Percentiles rank a stretch among this genome's conserved stretches.
Conservation (phyloP, 176 grass and related monocot species). For the Aegilops longissima region DNA sequence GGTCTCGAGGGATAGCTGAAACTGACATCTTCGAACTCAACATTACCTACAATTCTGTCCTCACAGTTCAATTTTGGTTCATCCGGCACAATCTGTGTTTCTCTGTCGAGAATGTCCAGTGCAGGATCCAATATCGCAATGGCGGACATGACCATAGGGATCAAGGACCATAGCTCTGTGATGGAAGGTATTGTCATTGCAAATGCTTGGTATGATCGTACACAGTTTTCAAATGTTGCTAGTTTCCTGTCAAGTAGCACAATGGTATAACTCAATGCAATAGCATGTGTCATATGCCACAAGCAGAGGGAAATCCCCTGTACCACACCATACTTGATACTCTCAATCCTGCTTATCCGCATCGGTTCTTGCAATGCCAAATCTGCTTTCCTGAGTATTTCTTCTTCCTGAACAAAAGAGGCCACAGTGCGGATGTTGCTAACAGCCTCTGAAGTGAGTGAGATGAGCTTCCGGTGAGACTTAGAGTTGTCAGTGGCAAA, state of each 20-base stretch:
- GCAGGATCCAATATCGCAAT: constrained; percentile 50
- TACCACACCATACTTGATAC: constrained; percentile 51
- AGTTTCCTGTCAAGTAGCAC: constrained; percentile 43
- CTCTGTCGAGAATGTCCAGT: constrained; percentile 59
- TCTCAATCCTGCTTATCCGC: constrained; percentile 42
- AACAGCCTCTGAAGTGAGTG: constrained; percentile 53
- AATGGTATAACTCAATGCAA: constrained; percentile 66
- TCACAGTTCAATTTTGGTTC: constrained; percentile 18
- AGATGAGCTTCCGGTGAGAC: constrained; percentile 43
- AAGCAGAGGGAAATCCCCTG: constrained; percentile 60
- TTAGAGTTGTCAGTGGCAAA: constrained; percentile 41
- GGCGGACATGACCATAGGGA: constrained; percentile 59
- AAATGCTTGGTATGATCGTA: constrained; percentile 61
- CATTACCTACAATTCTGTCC: constrained; percentile 28
- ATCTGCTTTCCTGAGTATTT: constrained; percentile 54
- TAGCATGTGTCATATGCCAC: constrained; percentile 61
- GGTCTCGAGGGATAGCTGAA: constrained; percentile 63
- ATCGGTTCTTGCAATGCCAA: constrained; percentile 54
- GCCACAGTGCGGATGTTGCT: constrained; percentile 71
- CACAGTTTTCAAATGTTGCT: constrained; percentile 43
- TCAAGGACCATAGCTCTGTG: constrained; percentile 64
- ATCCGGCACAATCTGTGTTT: constrained; percentile 55
- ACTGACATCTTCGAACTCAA: constrained; percentile 47
- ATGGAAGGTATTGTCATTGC: constrained; percentile 68
- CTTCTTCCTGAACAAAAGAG: constrained; percentile 60